Evolutionary conservation across 2,329 filamentous ascomycete genomes (phyloP), one percentile per base, ranked within the genome.

Genomic region (Pestalotiopsis sp.): DNA sequence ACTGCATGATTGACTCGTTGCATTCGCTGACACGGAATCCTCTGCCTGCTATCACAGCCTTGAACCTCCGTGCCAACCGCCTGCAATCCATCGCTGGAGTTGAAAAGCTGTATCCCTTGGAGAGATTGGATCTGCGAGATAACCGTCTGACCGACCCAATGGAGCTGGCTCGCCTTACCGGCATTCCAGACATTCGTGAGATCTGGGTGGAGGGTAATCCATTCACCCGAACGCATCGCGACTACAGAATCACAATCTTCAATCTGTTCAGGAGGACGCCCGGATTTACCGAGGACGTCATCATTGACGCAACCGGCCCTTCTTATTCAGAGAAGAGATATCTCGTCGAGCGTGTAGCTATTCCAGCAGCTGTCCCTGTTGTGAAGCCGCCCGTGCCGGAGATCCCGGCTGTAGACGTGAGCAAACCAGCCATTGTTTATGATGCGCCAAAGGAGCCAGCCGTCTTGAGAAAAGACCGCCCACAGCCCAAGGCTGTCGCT

Each of bases 1-100:
- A 97, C 76, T 98, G 95, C 85, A 98, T 98, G 95, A 98, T 99
- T 71, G 93, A 95, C 74, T 96, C 94, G 17, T 85, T 99, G 68
- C 93, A 97, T 75, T 97, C 95, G 2, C 85, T 99, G 57, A 91
- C 91, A 2, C 90, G 92, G 71, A 96, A 92, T 75, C 94, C 96
- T 13, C 86, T 99, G 4, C 95, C 96, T 36, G 95, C 96, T 23
- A 97, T 99, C 71, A 97, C 93, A 1, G 95, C 95, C 1, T 85
- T 99, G 68, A 98, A 98, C 76, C 87, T 99, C 67, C 91, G 95
- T 68, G 93, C 90, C 64, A 99, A 99, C 79, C 90, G 95, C 61
- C 87, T 99, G 69, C 88, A 90, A 69, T 97, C 94, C 2, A 88
- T 99, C 69, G 94, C 94, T 38, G 96, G 96, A 2, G 90, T 98